Base-by-base conservation (phyloP, 345 rosid genomes). In the Populus alba region DNA sequence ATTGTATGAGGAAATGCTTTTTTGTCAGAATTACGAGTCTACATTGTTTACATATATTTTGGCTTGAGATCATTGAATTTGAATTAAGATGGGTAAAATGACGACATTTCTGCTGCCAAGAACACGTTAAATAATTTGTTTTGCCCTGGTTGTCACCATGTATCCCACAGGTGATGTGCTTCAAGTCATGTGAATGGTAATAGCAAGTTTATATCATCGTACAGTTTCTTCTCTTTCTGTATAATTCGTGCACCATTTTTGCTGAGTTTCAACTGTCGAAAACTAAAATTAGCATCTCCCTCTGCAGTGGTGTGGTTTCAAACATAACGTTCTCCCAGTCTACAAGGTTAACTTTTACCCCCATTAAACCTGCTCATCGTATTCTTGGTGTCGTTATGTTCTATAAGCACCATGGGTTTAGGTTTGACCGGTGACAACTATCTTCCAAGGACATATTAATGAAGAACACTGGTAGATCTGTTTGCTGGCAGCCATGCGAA, bases 271-370 rank as follows among this genome's bases (percentile, higher is more conserved):
- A 57, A 43, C 7, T 75, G 68, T 59, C 51, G 25, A 55, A 35
- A 75, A 75, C 82, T 86, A 77, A 84, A 84, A 73, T 68, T 69
- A 38, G 23, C 75, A 45, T 80, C 78, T 82, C 70, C 71, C 73
- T 74, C 68, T 83, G 87, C 87, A 85, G 83, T 66, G 85, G 73
- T 77, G 83, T 76, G 78, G 47, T 25, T 76, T 75, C 89, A 63
- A 72, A 83, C 59, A 74, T 83, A 62, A 62, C 78, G 25, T 55
- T 85, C 78, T 85, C 86, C 35, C 72, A 72, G 83, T 81, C 85
- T 49, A 75, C 82, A 72, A 85, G 83, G 78, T 75, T 81, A 76
- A 76, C 66, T 27, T 76, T 72, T 31, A 59, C 33, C 66, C 78
- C 68, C 43, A 29, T 77, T 68, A 75, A 83, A 5, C 81, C 83